Evolutionary conservation across 768 basidiomycete genomes (phyloP).

Genomic region (Auricularia heimuer): DNA sequence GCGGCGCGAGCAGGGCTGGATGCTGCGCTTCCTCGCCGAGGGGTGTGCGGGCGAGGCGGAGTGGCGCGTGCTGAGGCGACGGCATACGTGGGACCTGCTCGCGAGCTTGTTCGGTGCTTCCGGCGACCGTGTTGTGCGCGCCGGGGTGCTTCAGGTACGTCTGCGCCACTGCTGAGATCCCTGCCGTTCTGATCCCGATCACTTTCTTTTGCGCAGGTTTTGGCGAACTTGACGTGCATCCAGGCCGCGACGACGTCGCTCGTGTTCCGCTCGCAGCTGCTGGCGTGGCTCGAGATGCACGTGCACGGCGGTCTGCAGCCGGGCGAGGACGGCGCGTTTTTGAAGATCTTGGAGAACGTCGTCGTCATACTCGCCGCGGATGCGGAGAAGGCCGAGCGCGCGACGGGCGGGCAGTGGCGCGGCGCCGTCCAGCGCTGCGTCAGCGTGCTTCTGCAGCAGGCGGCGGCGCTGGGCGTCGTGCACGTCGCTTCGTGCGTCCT

Average conservation of each 20-base stretch:
- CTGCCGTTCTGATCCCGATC: not conserved
- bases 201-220: constrained; percentile 23
- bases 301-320: constrained; percentile 22
- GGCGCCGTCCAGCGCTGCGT: constrained; percentile 45
- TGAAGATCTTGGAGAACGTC: constrained; percentile 26
- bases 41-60: constrained; percentile 68
- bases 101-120: constrained; percentile 66
- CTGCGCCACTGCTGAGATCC: not conserved
- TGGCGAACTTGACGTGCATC: constrained; percentile 67
- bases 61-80: constrained; percentile 68
- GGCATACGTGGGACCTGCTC: constrained; percentile 84
- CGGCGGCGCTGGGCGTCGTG: constrained; percentile 14
- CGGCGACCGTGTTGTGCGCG: constrained; percentile 41
- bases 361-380: constrained; percentile 20
- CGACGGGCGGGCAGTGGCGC: constrained; percentile 54
- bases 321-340: constrained; percentile 15
- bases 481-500: constrained; percentile 10
- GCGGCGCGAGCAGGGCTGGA: constrained; percentile 87
- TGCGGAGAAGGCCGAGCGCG: constrained; percentile 38
- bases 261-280: constrained; percentile 57
- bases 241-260: constrained; percentile 59
- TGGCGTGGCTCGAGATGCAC: constrained; percentile 81
- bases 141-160: constrained; percentile 58
- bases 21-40: constrained; percentile 71
- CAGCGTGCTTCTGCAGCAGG: constrained; percentile 25